Base-by-base conservation (phyloP, 2,329 filamentous ascomycete species). In the Ophidiomyces ophidiicola region DNA sequence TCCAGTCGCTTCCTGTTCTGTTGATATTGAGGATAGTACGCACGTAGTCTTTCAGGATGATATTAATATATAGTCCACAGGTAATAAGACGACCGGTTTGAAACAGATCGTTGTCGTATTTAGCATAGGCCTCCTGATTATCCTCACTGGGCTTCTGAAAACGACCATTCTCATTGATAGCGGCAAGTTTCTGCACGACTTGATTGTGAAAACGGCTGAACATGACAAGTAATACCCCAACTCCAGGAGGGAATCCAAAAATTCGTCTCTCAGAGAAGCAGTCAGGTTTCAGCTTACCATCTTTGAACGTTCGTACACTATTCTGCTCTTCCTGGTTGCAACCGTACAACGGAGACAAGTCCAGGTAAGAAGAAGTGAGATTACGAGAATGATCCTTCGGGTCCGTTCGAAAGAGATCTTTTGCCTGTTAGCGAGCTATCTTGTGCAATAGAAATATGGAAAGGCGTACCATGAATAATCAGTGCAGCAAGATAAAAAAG, bases 401-500 rank as follows among this genome's bases (percentile, higher is more conserved):
- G 37, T 60, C 54, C 1, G 55, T 65, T 21, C 61, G 55, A 45
- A 69, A 69, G 26, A 69, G 59, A 44, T 69, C 53, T 51, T 74
- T 70, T 5, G 2, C 15, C 11, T 23, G n/a, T 15, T 18, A 33
- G 36, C 12, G 19, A 37, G 18, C 10, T 17, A n/a, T n/a, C 2
- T 24, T 24, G 31, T 3, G 3, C 2, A 10, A 6, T 14, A 10
- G 6, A 3, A 12, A 10, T 8, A 10, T 6, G 12, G 12, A 25
- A 19, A 21, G 7, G n/a, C 47, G 34, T 44, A 56, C 53, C 69
- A 43, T 71, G 69, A 14, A 69, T 71, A 39, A 71, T 69, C 33
- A 71, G 65, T 2, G 66, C 66, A 0, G 68, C 69, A 7, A 68
- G 60, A 31, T 69, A 70, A 41, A 71, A 65, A 4, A 70, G 50